Conservation (phyloP, 768 basidiomycete species). For the Leccinum subgranulosum region DNA sequence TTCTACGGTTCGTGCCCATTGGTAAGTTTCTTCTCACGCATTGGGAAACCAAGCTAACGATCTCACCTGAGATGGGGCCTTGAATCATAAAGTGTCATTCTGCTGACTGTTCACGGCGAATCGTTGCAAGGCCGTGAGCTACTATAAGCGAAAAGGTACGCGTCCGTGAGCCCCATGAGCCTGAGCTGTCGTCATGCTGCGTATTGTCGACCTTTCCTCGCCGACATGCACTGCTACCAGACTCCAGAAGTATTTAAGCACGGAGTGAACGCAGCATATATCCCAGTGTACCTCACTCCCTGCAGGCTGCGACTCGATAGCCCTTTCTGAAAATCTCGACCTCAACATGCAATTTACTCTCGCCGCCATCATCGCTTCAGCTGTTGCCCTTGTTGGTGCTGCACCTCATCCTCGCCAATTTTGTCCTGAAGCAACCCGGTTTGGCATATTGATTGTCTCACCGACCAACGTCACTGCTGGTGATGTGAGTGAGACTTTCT, state of each 20-base stretch:
- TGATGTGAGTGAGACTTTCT: conserved; percentile 17
- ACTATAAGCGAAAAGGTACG: too few species aligned
- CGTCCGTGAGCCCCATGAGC: too few species aligned
- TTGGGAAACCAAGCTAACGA: too few species aligned
- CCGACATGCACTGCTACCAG: not conserved
- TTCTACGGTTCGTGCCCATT: too few species aligned
- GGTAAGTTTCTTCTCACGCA: too few species aligned
- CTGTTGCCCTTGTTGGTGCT: conserved; percentile 14
- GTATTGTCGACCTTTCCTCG: not conserved
- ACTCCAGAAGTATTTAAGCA: conserved; percentile 16
- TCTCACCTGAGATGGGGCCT: too few species aligned
- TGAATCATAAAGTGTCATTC: too few species aligned
- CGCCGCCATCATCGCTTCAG: conserved; percentile 8
- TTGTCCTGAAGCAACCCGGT: conserved; percentile 23
- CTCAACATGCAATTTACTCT: conserved; percentile 1
- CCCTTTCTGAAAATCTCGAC: not conserved
- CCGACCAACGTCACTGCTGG: conserved; percentile 23
- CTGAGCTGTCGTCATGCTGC: too few species aligned
- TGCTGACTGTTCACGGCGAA: too few species aligned
- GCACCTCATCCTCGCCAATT: conserved; percentile 17
- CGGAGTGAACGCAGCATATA: not conserved
- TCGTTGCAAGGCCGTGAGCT: too few species aligned
- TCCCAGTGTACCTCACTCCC: not conserved
- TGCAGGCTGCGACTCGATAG: not conserved
- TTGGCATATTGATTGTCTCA: conserved; percentile 16